Base-by-base conservation (phyloP, 176 grass and related monocot species). In the Elaeis guineensis region DNA sequence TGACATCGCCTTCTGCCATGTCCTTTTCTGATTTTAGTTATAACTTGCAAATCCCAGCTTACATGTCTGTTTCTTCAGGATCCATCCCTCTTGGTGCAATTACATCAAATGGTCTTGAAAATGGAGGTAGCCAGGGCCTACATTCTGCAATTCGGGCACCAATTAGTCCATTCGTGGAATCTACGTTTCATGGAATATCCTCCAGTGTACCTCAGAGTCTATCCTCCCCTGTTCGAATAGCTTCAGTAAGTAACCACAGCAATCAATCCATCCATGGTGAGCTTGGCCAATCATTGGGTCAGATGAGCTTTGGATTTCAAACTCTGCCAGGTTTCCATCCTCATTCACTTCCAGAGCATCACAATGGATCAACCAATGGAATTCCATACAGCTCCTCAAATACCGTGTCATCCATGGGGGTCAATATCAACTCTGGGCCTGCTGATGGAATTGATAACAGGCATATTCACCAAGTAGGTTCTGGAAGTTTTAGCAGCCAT, bases 291-390 rank as follows among this genome's bases (percentile, higher is more conserved):
- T 87, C 90, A 28, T 57, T 95, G 6, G 65, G 80, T 59, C 74
- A 77, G 65, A 80, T 79, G 72, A 95, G 82, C 65, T 90, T 72
- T 29, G 78, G 64, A 59, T 75, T 90, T 64, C 82, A 87, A 78
- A 77, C 77, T 66, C 48, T 83, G 67, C 49, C 55, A 74, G 59
- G 63, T 49, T 79, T 89, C 50, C 89, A 95, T 66, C 83, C 86
- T 65, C 75, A 95, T 66, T 95, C 89, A 32, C 72, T 95, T 21
- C 89, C 89, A 32, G 82, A 85, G 15, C 70, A 74, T 62, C 69
- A 82, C 51, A 89, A 95, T 77, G 86, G 77, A 76, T 32, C 69
- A 54, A 60, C 57, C 63, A 95, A 84, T 74, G 79, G 83, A 15
- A 8, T 73, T 39, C 72, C 74, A 20, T 90, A 82, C 59, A 84